These are phyloP conservation scores for Jacaranda mimosifolia DNA, from an alignment of 257 asterid species.

Conservation along the genomic window DNA sequence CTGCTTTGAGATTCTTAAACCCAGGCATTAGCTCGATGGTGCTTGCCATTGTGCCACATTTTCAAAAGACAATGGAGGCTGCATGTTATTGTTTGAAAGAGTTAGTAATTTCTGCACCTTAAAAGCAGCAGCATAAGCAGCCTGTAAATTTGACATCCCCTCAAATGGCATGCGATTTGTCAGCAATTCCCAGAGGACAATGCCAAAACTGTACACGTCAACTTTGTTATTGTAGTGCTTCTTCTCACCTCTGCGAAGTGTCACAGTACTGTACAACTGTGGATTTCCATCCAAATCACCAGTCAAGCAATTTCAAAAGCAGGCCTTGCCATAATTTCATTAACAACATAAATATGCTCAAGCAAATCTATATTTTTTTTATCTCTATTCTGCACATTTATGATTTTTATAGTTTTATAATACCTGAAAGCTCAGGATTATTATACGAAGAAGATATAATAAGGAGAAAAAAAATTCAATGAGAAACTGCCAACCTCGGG, in stretches of 20 bases:
- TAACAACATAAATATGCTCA: too few species aligned
- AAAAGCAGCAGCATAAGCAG: slow-evolving; percentile 99
- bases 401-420: too few species aligned
- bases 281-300: slow-evolving; percentile 35
- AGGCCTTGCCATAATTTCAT: background rate
- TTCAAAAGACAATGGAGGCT: background rate
- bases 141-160: slow-evolving; percentile 98
- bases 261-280: slow-evolving; percentile 98
- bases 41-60: background rate
- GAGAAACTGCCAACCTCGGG: slow-evolving; percentile 74
- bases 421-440: background rate
- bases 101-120: slow-evolving; percentile 57
- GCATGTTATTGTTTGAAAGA: background rate
- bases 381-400: background rate
- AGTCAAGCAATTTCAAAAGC: background rate
- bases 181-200: slow-evolving; percentile 88
- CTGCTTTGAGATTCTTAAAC: background rate
- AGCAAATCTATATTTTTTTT: background rate
- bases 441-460: background rate
- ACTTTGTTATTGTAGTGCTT: slow-evolving; percentile 97
- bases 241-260: slow-evolving; percentile 96
- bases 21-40: background rate
- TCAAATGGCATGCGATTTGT: slow-evolving; percentile 97
- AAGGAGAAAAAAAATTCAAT: background rate
- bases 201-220: slow-evolving; percentile 95